A percentile compares a stretch with the other conserved stretches of the same genome.
Evolutionary conservation across 495 filamentous ascomycete genomes (phyloP).

Genomic region (Alectoria sarmentosa): DNA sequence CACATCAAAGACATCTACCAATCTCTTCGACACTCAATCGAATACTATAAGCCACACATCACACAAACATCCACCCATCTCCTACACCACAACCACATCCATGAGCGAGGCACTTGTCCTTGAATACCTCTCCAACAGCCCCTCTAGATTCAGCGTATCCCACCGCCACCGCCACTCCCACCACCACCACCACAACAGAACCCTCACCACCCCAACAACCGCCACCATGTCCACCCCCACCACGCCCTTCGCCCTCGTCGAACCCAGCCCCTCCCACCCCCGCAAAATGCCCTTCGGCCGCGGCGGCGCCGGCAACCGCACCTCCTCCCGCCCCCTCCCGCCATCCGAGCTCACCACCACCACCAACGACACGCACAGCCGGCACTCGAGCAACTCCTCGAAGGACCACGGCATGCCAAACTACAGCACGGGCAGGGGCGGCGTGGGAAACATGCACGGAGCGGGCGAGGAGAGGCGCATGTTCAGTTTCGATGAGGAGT

Average conservation of each 20-base stretch:
- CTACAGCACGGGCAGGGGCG: constrained; percentile 79
- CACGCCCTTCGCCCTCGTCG: constrained; percentile 48
- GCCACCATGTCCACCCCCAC: neutral
- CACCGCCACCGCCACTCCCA: constrained; percentile 22
- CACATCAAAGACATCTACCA: constrained; percentile 3
- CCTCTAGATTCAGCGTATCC: constrained; percentile 30
- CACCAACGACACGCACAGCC: constrained; percentile 31
- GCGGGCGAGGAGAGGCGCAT: constrained; percentile 58
- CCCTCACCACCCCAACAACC: neutral
- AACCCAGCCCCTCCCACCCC: constrained; percentile 69
- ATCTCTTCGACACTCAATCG: neutral
- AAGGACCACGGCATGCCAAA: constrained; percentile 38
- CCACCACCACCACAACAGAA: neutral
- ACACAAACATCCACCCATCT: neutral
- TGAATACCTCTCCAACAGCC: constrained; percentile 22
- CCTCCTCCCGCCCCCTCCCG: constrained; percentile 53
- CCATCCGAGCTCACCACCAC: constrained; percentile 50
- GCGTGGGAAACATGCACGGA: constrained; percentile 79
- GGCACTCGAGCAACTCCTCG: constrained; percentile 41
- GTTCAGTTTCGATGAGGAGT: constrained; percentile 90
- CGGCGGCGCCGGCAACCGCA: constrained; percentile 77
- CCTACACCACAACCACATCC: constrained; percentile 14
- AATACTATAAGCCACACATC: neutral
- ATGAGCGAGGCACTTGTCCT: constrained; percentile 10
- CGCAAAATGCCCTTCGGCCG: constrained; percentile 66